Base-by-base conservation (phyloP, 1,139 yeast species). In the Eremothecium sinecaudum region DNA sequence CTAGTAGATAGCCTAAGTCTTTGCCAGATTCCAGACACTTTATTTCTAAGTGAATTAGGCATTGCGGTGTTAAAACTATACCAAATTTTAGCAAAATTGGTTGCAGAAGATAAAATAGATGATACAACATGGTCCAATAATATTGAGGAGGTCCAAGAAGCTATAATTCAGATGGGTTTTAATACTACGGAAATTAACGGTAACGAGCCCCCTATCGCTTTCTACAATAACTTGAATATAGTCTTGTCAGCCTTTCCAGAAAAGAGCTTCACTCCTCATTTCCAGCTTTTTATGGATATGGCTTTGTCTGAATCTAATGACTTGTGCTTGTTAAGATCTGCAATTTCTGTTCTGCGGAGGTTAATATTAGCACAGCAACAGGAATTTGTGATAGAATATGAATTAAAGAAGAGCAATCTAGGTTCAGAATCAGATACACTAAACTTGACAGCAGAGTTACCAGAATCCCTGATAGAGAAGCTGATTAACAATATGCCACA, bases 371-470 rank as follows among this genome's bases (percentile, higher is more conserved):
- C 48, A 5, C 59, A 48, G 25, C 79, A 79, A 47, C 75, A 74
- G 47, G 74, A 72, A 18, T 58, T 69, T 30, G 79, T 76, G 3
- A 66, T 79, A 31, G 83, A 79, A 35, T 71, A 67, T 46, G 79
- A 77, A 38, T 61, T 79, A 37, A 55, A 56, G 35, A 51, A 70
- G 55, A 39, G 43, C 3, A 44, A 43, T 20, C 48, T 46, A 14
- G 37, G 42, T 6, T 40, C 41, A 15, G 38, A 39, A n/a, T 47
- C 45, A 4, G 48, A 36, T 26, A 33, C 37, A 5, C 44, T 41
- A 8, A 27, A 18, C 7, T 42, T 42, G 10, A 45, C 39, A 30
- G 56, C 35, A 44, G 53, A 42, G 31, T 39, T 47, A 28, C 60
- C 57, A 16, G 24, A 32, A n/a, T 21, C n/a, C 3, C 35, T 55